Evolutionary conservation across 164 flowering plant genomes (phyloP).

Genomic region (Euptelea pleiosperma): DNA sequence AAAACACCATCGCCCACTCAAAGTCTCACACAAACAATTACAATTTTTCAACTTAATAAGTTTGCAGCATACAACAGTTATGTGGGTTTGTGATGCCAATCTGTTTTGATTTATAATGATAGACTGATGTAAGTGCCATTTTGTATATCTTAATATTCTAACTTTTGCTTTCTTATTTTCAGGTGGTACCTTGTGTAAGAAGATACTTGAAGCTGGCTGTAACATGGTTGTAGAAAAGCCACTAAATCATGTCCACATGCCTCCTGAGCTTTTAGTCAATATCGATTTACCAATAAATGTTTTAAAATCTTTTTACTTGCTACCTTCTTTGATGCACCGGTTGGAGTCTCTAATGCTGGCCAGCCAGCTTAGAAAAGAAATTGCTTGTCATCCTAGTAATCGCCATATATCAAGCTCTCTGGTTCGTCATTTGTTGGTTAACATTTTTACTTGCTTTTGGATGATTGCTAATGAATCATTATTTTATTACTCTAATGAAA

Average conservation of each 20-base stretch:
- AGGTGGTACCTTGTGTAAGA: conserved; percentile 23
- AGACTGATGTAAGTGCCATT: neutral
- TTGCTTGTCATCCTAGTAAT: conserved; percentile 33
- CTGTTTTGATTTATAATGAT: neutral
- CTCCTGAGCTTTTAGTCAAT: conserved; percentile 74
- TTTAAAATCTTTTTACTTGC: conserved; percentile 61
- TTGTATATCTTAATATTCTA: neutral
- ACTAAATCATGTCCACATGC: conserved; percentile 55
- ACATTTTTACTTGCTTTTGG: neutral
- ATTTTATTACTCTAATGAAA: conserved; percentile 5
- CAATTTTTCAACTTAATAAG: no score
- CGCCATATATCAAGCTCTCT: conserved; percentile 51
- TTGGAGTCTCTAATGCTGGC: conserved; percentile 87
- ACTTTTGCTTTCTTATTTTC: conserved; percentile 6
- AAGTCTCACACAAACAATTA: no score
- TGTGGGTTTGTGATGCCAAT: neutral
- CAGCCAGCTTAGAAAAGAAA: conserved; percentile 77
- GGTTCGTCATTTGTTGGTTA: conserved; percentile 41
- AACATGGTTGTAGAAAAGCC: conserved; percentile 27
- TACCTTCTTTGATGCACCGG: conserved; percentile 92
- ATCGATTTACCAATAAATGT: conserved; percentile 41
- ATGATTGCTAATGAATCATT: neutral
- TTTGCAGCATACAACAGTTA: no score
- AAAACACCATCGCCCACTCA: no score
- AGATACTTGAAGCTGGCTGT: conserved; percentile 11